phyloP scores from a whole-genome alignment of 345 rosid genomes.

The Reutealis trisperma region DNA sequence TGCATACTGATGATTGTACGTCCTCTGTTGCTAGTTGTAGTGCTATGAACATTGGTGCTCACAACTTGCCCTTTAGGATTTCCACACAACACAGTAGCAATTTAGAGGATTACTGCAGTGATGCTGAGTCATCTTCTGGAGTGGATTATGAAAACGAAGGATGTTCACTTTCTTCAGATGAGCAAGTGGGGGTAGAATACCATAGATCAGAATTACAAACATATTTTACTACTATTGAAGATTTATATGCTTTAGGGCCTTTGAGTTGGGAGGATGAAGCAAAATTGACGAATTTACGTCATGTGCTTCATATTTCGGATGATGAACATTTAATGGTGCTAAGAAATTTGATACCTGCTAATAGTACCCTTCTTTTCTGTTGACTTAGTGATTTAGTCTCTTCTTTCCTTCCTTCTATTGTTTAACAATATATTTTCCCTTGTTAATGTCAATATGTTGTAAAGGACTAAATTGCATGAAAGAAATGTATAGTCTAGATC shows the following conservation, averaged over 20 bases:
- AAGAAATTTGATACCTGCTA: constrained; percentile 35
- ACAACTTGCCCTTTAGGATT: constrained; percentile 4
- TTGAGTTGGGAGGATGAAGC: constrained; percentile 43
- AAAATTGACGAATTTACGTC: constrained; percentile 32
- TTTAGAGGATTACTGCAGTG: constrained; percentile 24
- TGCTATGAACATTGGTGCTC: constrained; percentile 7
- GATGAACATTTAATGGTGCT: constrained; percentile 39
- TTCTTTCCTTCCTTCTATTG: neutral
- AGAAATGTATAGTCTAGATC: constrained; percentile 11
- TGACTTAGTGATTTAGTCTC: constrained; percentile 15
- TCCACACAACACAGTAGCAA: neutral
- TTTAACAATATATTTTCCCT: neutral
- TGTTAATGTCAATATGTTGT: constrained; percentile 5
- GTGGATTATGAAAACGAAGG: constrained; percentile 4
- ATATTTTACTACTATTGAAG: constrained; percentile 13
- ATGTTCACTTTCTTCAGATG: neutral
- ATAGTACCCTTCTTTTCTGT: constrained; percentile 17
- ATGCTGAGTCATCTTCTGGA: constrained; percentile 31
- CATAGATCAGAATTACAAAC: constrained; percentile 21
- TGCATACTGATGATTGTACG: constrained; percentile 22
- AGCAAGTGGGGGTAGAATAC: constrained; percentile 12
- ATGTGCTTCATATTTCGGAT: constrained; percentile 34
- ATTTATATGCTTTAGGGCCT: constrained; percentile 37
- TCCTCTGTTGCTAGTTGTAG: constrained; percentile 50
- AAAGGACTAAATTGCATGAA: neutral